Conservation (phyloP, 176 grass and related monocot species). For the Oryza longistaminata region DNA sequence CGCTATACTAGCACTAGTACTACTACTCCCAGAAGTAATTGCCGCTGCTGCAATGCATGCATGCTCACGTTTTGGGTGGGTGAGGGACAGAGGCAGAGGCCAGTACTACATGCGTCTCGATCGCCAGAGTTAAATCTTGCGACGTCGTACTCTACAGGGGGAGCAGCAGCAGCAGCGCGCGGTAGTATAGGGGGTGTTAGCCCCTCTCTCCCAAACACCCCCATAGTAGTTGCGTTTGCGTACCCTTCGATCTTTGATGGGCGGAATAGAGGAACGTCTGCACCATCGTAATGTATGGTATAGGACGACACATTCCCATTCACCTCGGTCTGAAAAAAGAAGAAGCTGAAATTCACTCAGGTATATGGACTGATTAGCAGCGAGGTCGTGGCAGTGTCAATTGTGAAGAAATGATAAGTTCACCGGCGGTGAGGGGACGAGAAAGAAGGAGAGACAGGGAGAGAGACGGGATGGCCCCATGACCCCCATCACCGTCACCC, state of each 20-base stretch:
- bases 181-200: no score
- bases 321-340: neutral
- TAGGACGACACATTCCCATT: neutral
- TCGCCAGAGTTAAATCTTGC: neutral
- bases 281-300: neutral
- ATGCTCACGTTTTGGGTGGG: neutral
- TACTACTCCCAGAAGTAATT: neutral
- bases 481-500: conserved; percentile 35
- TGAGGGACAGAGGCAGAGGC: neutral
- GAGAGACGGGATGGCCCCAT: conserved; percentile 3
- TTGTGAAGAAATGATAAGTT: neutral
- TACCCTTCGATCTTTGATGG: neutral
- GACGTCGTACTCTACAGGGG: no score
- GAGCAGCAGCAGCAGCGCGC: no score
- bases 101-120: neutral
- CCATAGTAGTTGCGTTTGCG: no score
- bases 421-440: conserved; percentile 10
- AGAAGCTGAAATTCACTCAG: neutral
- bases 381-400: neutral
- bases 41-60: neutral
- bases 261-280: neutral
- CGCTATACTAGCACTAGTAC: no score
- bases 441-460: neutral
- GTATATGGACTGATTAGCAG: neutral
- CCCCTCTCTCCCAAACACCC: no score